phyloP scores from a whole-genome alignment of 257 asterid genomes.

The Cordia subcordata region DNA sequence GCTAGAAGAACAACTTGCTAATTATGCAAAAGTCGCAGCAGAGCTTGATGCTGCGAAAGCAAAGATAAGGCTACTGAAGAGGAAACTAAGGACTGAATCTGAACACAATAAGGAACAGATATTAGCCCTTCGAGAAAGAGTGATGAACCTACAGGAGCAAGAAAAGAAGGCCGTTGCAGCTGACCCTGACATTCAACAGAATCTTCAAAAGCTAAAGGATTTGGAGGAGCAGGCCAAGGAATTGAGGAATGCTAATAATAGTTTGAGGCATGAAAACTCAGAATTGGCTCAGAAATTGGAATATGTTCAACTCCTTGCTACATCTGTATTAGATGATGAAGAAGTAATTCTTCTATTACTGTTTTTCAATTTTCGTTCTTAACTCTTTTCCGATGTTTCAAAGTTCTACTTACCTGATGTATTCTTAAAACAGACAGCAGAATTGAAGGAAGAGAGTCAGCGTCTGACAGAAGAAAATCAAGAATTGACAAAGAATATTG shows the following conservation, averaged over 20 bases:
- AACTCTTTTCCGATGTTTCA: too few species aligned
- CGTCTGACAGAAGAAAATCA: constrained; percentile 51
- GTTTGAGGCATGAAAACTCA: constrained; percentile 49
- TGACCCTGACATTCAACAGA: constrained; percentile 24
- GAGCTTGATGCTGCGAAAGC: constrained; percentile 78
- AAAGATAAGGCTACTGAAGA: constrained; percentile 56
- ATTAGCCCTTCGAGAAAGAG: constrained; percentile 61
- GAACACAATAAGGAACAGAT: constrained; percentile 65
- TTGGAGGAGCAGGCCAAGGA: constrained; percentile 55
- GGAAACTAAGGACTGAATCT: constrained; percentile 58
- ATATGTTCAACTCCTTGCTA: constrained; percentile 40
- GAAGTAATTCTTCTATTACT: constrained; percentile 38
- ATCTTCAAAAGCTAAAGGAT: constrained; percentile 30
- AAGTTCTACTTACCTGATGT: too few species aligned
- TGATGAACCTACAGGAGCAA: constrained; percentile 36
- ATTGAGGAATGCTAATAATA: constrained; percentile 41
- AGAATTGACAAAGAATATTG: constrained; percentile 56
- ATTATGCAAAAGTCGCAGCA: constrained; percentile 47
- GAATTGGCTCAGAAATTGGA: constrained; percentile 58
- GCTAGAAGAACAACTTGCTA: constrained; percentile 57
- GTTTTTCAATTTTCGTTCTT: too few species aligned
- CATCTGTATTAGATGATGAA: constrained; percentile 46
- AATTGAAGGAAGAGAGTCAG: constrained; percentile 40
- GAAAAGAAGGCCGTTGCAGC: constrained; percentile 41
- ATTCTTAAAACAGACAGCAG: too few species aligned